Conservation (phyloP, 2,329 filamentous ascomycete genomes). For the Apiospora koreana region DNA sequence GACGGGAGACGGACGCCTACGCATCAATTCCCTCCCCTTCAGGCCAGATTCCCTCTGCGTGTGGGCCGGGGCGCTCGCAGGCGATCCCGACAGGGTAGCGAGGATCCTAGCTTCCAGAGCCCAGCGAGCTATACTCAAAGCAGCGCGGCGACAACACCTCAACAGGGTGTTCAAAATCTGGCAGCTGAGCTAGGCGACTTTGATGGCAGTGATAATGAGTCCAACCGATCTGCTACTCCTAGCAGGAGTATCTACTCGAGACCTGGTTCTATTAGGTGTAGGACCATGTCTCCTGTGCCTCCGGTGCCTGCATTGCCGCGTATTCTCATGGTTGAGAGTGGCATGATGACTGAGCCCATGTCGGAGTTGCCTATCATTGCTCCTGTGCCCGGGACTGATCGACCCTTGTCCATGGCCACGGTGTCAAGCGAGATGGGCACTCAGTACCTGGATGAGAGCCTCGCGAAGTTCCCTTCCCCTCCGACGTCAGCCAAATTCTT, state of each 20-base stretch:
- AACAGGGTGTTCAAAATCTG: constrained; percentile 69
- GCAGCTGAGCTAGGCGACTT: constrained; percentile 89
- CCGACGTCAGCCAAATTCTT: constrained; percentile 39
- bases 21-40: constrained; percentile 54
- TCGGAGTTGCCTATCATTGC: constrained; percentile 19
- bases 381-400: constrained; percentile 31
- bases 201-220: constrained; percentile 73
- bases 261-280: constrained; percentile 47
- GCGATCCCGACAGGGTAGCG: constrained; percentile 62
- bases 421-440: constrained; percentile 53
- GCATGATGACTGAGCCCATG: constrained; percentile 62
- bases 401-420: constrained; percentile 45
- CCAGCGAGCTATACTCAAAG: constrained; percentile 57
- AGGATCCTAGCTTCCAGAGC: constrained; percentile 57
- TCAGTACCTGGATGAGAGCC: constrained; percentile 53
- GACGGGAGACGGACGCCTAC: constrained; percentile 62
- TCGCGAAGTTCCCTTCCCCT: constrained; percentile 57
- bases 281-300: constrained; percentile 46
- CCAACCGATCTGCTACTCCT: constrained; percentile 56
- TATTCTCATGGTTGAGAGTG: constrained; percentile 59
- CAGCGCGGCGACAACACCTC: constrained; percentile 49
- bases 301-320: constrained; percentile 49
- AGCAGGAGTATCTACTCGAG: constrained; percentile 50
- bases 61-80: constrained; percentile 65
- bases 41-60: constrained; percentile 71